These are phyloP conservation scores for Curvularia hawaiiensis DNA, from an alignment of 2,329 filamentous ascomycete species.

Conservation along the genomic window DNA sequence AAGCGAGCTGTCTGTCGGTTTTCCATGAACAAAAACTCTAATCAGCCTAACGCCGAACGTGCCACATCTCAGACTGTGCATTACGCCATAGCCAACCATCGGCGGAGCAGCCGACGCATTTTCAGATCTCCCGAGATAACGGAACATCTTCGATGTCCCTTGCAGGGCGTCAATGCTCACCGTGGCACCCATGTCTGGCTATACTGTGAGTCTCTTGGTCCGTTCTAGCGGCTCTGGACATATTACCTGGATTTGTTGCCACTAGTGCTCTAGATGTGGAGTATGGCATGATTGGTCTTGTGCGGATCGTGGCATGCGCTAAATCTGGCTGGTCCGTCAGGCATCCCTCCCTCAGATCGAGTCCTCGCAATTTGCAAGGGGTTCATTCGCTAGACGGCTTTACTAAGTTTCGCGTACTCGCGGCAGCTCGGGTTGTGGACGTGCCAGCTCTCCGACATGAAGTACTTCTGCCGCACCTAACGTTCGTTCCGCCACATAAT, in stretches of 20 bases:
- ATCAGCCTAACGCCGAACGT: neutral
- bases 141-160: neutral
- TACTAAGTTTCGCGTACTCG: conserved; percentile 9
- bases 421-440: conserved; percentile 1
- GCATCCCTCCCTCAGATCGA: conserved; percentile 2
- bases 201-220: neutral
- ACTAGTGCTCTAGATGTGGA: neutral
- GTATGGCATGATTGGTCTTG: neutral
- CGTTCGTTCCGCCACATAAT: conserved; percentile 1
- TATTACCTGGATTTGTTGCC: neutral
- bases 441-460: neutral
- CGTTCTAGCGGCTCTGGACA: neutral
- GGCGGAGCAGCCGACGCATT: neutral
- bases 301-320: neutral
- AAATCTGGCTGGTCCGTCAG: conserved; percentile 8
- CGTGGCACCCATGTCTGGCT: neutral
- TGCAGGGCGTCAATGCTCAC: neutral
- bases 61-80: neutral
- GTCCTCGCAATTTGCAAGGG: neutral
- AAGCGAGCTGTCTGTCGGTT: neutral
- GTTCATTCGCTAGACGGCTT: conserved; percentile 5
- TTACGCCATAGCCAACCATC: neutral
- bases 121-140: neutral
- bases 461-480: conserved; percentile 2
- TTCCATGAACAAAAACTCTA: neutral